A percentile compares a stretch with the other conserved stretches of the same genome.
Evolutionary conservation across 1,139 yeast species (phyloP).

Genomic region (Kodamaea plutei): DNA sequence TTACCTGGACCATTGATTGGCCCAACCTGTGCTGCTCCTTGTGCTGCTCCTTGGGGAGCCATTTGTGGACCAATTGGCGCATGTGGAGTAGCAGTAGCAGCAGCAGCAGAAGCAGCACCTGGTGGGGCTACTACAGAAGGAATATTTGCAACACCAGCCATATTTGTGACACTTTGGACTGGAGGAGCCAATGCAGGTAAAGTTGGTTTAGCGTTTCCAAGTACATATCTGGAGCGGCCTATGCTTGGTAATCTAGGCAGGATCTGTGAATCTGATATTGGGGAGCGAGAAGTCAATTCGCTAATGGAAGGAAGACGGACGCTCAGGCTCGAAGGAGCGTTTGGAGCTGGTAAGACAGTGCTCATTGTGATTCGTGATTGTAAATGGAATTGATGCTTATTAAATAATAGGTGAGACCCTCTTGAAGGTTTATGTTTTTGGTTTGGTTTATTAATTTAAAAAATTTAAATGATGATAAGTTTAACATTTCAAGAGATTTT

Average conservation of each 20-base stretch:
- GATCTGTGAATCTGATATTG: conserved; percentile 6
- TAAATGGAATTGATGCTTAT: background rate
- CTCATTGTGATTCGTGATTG: background rate
- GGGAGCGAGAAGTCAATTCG: conserved; percentile 27
- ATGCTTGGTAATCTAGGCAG: conserved; percentile 9
- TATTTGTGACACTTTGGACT: background rate
- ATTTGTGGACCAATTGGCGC: no score
- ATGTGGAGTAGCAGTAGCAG: conserved; percentile 3
- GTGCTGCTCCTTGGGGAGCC: no score
- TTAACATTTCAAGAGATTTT: no score
- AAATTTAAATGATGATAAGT: no score
- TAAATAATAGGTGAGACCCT: no score
- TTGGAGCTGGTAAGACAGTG: conserved; percentile 6
- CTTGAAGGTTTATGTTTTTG: background rate
- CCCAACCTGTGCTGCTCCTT: no score
- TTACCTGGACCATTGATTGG: no score
- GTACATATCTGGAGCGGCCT: background rate
- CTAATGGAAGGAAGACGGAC: conserved; percentile 31
- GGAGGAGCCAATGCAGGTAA: conserved; percentile 14
- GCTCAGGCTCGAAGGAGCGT: conserved; percentile 5
- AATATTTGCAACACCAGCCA: no score
- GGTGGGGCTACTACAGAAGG: background rate
- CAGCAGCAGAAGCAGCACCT: background rate
- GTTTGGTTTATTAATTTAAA: background rate
- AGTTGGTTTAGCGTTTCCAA: background rate